Conservation (phyloP, 768 basidiomycete species). For the Auricularia cornea region DNA sequence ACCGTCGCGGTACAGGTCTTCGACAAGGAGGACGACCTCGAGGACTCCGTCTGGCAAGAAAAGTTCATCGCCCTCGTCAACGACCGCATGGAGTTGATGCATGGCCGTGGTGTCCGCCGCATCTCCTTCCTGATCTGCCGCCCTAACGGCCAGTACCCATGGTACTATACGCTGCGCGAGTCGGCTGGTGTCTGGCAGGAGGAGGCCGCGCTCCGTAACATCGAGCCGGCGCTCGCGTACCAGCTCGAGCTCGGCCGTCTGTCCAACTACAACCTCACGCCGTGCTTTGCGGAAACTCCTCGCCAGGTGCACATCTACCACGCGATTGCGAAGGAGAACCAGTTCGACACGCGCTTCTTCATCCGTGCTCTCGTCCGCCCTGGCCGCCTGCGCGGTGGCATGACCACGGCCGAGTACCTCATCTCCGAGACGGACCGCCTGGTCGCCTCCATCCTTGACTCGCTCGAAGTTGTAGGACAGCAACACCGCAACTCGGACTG, state of each 20-base stretch:
- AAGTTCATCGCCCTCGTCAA: constrained; percentile 67
- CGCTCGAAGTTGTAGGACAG: constrained; percentile 87
- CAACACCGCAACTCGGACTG: constrained; percentile 89
- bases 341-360: constrained; percentile 97
- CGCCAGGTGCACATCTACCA: constrained; percentile 98
- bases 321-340: constrained; percentile 89
- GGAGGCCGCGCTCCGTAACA: constrained; percentile 94
- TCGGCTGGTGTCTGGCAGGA: constrained; percentile 70
- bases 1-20: constrained; percentile 91
- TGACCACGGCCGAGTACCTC: constrained; percentile 96
- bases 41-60: constrained; percentile 69
- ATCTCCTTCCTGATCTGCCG: constrained; percentile 89
- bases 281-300: constrained; percentile 94
- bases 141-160: constrained; percentile 73
- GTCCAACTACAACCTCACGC: constrained; percentile 92
- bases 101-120: constrained; percentile 78
- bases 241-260: constrained; percentile 95
- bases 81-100: constrained; percentile 50
- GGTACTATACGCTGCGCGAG: constrained; percentile 87
- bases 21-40: constrained; percentile 65
- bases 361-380: constrained; percentile 94
- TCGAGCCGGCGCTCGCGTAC: constrained; percentile 96
- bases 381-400: constrained; percentile 81
- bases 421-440: constrained; percentile 97
- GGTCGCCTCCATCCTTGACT: constrained; percentile 87